Evolutionary conservation across 2,329 filamentous ascomycete genomes (phyloP).

Genomic region (Penicillium sp.): DNA sequence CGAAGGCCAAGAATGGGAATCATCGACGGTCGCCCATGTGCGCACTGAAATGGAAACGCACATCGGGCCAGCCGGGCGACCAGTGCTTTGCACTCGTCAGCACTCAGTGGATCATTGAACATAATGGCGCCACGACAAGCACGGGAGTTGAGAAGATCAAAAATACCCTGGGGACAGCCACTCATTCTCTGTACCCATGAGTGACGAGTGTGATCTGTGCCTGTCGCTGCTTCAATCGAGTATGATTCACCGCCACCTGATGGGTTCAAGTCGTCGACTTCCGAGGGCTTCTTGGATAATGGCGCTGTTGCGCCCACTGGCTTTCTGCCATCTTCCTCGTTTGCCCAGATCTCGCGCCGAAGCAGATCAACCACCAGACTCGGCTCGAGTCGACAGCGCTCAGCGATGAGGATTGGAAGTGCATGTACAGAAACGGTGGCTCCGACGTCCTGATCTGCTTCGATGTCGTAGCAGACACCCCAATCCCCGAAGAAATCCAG

Average conservation of each 20-base stretch:
- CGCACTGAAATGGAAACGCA: conserved; percentile 51
- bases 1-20: conserved; percentile 43
- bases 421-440: conserved; percentile 50
- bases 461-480: conserved; percentile 67
- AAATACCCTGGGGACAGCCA: conserved; percentile 68
- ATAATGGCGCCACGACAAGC: conserved; percentile 51
- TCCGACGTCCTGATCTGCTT: conserved; percentile 11
- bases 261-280: background rate
- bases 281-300: conserved; percentile 1
- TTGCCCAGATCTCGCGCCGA: conserved; percentile 69
- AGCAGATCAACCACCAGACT: conserved; percentile 70
- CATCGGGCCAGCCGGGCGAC: conserved; percentile 41
- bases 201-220: background rate
- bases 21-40: conserved; percentile 51
- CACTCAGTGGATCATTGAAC: conserved; percentile 48
- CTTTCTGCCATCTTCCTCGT: conserved; percentile 48
- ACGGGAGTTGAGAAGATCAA: conserved; percentile 59
- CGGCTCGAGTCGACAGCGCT: conserved; percentile 72
- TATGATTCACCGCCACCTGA: no score
- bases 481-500: conserved; percentile 63
- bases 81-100: conserved; percentile 40
- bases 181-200: conserved; percentile 63
- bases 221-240: background rate
- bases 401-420: conserved; percentile 69
- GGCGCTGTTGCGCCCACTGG: conserved; percentile 4